Base-by-base conservation (phyloP, 768 basidiomycete genomes). In the Kwoniella dejecticola region DNA sequence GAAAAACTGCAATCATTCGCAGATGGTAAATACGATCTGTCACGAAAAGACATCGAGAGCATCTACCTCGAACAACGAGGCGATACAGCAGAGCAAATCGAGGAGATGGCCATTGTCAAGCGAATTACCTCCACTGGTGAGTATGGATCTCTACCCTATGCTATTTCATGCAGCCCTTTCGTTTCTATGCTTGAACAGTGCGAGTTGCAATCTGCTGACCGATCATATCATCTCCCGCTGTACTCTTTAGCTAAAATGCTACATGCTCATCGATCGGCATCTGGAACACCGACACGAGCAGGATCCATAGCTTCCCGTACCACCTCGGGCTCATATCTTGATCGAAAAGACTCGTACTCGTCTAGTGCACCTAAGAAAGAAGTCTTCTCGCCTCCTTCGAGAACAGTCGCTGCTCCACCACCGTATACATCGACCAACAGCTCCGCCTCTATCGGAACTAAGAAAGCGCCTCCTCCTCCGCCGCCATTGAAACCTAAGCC, bases 1-100 rank as follows among this genome's bases (percentile, higher is more conserved):
- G 96, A 99, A 81, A 97, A 94, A 82, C 82, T 97, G 81, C 89
- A 89, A 76, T 84, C 85, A 36, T 98, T 94, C 72, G 86, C 89
- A 1, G 80, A 83, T 57, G 83, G 84, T 52, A 91, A 89, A 72
- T 93, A 88, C 77, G 88, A 86, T 59, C 77, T 85, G 19, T 81
- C 86, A 24, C 85, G 85, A 6, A 82, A 86, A 19, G 85, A 91
- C 67, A 90, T 96, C 53, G 85, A 84, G 53, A 79, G 80, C 48
- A 87, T 89, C 47, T 98, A 91, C 78, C 87, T 91, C 74, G 83
- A 82, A 58, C 87, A 87, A 62, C 85, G 90, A n/a, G 88, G 88
- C 21, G 92, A 98, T 72, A 86, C 89, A 4, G 87, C 86, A 81
- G 84, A 86, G 68, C 79, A 82, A 44, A 85, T 97, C 45, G 93